Percentiles rank a stretch among this genome's conserved stretches.
Conservation (phyloP, 2,329 filamentous ascomycete genomes). For the Paraphoma sp. region DNA sequence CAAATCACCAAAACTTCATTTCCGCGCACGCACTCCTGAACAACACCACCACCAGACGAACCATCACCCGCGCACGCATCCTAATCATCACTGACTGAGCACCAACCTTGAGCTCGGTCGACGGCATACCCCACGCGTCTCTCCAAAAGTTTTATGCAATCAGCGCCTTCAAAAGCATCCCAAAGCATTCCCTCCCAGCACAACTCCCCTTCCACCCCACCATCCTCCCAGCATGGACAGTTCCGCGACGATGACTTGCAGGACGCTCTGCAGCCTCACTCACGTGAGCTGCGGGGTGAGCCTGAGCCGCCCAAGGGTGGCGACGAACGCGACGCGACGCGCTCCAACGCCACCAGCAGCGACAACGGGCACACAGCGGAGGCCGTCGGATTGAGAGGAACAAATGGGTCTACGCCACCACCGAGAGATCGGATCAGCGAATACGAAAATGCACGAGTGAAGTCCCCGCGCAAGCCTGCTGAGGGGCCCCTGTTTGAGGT, state of each 20-base stretch:
- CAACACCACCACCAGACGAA: conserved; percentile 19
- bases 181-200: conserved; percentile 53
- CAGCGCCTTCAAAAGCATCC: conserved; percentile 61
- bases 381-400: conserved; percentile 37
- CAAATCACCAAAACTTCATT: conserved; percentile 18
- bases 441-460: conserved; percentile 59
- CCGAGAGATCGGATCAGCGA: conserved; percentile 60
- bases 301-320: conserved; percentile 24
- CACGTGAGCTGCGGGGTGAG: conserved; percentile 41
- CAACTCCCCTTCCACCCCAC: conserved; percentile 43
- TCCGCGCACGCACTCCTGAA: conserved; percentile 2
- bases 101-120: conserved; percentile 63
- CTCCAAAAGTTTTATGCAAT: conserved; percentile 67
- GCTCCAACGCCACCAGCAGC: conserved; percentile 17
- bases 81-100: conserved; percentile 42
- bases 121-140: conserved; percentile 37
- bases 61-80: conserved; percentile 27
- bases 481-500: conserved; percentile 60
- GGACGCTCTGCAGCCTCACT: conserved; percentile 49
- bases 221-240: conserved; percentile 65
- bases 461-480: conserved; percentile 45
- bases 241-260: conserved; percentile 55
- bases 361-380: conserved; percentile 17
- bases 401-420: conserved; percentile 26
- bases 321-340: conserved; percentile 29